Evolutionary conservation across 1,284 basidiomycete genomes (phyloP), one percentile per base, ranked within the genome.

Genomic region (Puccinia sorghi): DNA sequence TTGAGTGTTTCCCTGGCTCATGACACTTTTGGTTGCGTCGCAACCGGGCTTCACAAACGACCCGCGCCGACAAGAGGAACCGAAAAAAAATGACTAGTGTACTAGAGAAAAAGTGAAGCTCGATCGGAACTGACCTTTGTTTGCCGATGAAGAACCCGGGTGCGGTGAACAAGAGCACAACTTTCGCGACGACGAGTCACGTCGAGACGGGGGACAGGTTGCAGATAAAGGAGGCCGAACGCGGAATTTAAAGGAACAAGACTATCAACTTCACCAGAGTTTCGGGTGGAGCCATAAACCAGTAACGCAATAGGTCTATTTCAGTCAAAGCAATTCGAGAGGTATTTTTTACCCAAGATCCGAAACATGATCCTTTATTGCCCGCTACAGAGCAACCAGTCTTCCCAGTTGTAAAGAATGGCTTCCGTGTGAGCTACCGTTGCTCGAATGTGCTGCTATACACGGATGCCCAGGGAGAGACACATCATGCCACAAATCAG

Each of bases 401-500:
- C 46, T 50, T 67, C 64, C 11, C 11, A 50, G 46, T 41, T 52
- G 66, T 50, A 69, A 69, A 32, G 32, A 69, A 37, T 37, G 66
- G 4, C 39, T 52, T 48, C 48, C 15, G 66, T 50, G 52, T 54
- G 46, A 69, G 46, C 32, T 52, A 69, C 66, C 25, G 32, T 69
- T 43, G 66, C 39, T 52, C 50, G 66, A 13, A 11, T 69, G 50
- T 52, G 32, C 32, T 32, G 32, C 32, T 32, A 2, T 1, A 32
- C 32, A 32, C 32, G 32, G 32, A 32, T 32, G 32, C 32, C 32
- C 4, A 32, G 32, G 32, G 32, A 32, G 32, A 32, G 32, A 1
- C 2, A 4, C 32, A 32, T 32, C 32, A 32, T 32, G 32, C 32
- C 32, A 32, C 32, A 32, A 32, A 32, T 32, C 32, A 32, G 32